Base-by-base conservation (phyloP, 352 stramenopile species). In the Globisporangium cederbergense region DNA sequence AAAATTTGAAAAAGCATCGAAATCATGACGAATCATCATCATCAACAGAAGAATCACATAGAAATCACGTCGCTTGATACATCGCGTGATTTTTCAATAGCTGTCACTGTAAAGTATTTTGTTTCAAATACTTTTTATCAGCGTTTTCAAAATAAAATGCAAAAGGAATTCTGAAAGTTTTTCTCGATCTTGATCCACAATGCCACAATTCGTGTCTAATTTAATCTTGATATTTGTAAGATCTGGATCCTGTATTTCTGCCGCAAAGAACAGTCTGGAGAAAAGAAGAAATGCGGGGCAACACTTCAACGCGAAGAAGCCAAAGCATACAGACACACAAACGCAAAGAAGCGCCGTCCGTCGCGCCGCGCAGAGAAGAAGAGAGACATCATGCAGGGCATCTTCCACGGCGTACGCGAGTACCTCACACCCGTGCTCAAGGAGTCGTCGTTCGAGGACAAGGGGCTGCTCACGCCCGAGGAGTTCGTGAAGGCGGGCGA, bases 401-500 rank as follows among this genome's bases (percentile, higher is more conserved):
- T 94, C 30, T 89, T 94, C 71, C 86, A 93, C 53, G 83, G 83
- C 60, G 86, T 93, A 60, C 82, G 83, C 68, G 86, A 95, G 69
- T 96, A 95, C 71, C 73, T 96, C 65, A 96, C 86, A 73, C 89
- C 89, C 10, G 86, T 96, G 66, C 81, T 98, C 49, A 96, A 93
- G 69, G 86, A 93, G 66, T 98, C 89, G 20, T 93, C 88, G 56
- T 99, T 99, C 73, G 73, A 98, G 57, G 79, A 95, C 67, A 94
- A 96, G 52, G 97, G 97, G 40, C 86, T 99, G 36, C 80, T 99
- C 34, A 99, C 97, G 49, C 97, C 97, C 18, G 93, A 98, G 69
- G 97, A 99, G 75, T 99, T 98, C 75, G 91, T 99, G 25, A 76
- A 76, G 40, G 96, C 95, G 6, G 95, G 97, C 6, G 96, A 99